These are phyloP conservation scores for Breynia disticha DNA, from an alignment of 441 rosid genomes.

Conservation along the genomic window DNA sequence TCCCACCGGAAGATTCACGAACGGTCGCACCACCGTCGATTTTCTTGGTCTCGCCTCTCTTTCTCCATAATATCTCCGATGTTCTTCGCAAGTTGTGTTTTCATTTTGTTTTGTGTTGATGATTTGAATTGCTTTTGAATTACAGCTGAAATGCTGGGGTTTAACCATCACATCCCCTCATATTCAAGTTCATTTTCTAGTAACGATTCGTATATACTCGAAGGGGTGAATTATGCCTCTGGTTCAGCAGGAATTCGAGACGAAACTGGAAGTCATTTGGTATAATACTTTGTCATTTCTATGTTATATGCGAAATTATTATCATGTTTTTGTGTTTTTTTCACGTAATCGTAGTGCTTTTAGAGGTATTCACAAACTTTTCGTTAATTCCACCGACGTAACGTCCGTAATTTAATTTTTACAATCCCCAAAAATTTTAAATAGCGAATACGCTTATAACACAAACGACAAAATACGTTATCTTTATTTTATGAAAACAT, in stretches of 20 bases:
- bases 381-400: too few species aligned
- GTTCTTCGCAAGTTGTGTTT: background rate
- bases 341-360: too few species aligned
- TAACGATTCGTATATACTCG: constrained; percentile 21
- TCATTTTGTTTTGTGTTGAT: background rate
- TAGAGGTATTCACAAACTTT: too few species aligned
- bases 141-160: constrained; percentile 57
- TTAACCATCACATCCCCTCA: constrained; percentile 42
- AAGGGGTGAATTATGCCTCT: constrained; percentile 74
- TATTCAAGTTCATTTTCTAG: constrained; percentile 31
- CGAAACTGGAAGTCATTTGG: constrained; percentile 62
- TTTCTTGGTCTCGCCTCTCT: constrained; percentile 5
- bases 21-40: constrained; percentile 19
- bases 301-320: too few species aligned
- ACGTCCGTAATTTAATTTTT: too few species aligned
- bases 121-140: background rate
- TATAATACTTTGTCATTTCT: too few species aligned
- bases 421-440: too few species aligned
- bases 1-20: constrained; percentile 16
- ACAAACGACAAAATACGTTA: too few species aligned
- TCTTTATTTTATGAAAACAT: too few species aligned
- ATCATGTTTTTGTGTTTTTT: too few species aligned
- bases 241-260: constrained; percentile 76
- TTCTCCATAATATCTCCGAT: background rate
- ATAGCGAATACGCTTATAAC: too few species aligned